Evolutionary conservation across 2,329 filamentous ascomycete genomes (phyloP), one percentile per base, ranked within the genome.

Genomic region (Sporothrix luriei): DNA sequence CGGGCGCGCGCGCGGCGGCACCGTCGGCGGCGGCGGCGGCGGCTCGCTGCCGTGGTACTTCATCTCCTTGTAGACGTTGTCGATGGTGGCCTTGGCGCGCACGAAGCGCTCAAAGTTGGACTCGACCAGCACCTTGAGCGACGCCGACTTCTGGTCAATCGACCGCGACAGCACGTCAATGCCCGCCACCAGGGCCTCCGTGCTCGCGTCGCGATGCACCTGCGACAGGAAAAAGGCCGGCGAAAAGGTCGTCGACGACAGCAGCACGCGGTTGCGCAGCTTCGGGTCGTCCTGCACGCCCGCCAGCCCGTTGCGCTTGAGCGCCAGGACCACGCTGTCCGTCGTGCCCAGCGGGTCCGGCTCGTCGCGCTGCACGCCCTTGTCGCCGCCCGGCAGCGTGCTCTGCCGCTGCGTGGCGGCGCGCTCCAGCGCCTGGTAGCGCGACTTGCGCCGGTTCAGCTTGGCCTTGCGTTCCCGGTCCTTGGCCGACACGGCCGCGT

Each of bases 41-140:
- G 84, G 84, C 61, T 90, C 87, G 26, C 78, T 82, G 13, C 88
- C 88, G 61, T 86, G 84, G 74, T 83, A 94, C 84, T 87, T 97
- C 95, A 99, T 99, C 79, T 99, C 95, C 72, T 90, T 96, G 81
- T 99, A 99, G 67, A 99, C 95, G 80, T 97, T 97, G 81, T 99
- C 95, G 76, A 99, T 98, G 9, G 94, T 98, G 21, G 94, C 92
- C 79, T 99, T 99, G 55, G 95, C 95, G 73, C 93, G 91, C 69
- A 99, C 95, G 82, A 99, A 99, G 74, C 94, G 91, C 80, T 99
- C 96, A 77, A 99, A 99, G 78, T 99, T 99, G 73, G 92, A 94
- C 79, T 99, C 95, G 29, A 99, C 95, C 21, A 99, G 85, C 13
- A 97, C 91, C 78, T 99, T 99, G 72, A 99, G 86, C 4, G 94